A percentile compares a stretch with the other conserved stretches of the same genome.
Evolutionary conservation across 352 stramenopile species (phyloP).

Genomic region (Phytopythium vexans): DNA sequence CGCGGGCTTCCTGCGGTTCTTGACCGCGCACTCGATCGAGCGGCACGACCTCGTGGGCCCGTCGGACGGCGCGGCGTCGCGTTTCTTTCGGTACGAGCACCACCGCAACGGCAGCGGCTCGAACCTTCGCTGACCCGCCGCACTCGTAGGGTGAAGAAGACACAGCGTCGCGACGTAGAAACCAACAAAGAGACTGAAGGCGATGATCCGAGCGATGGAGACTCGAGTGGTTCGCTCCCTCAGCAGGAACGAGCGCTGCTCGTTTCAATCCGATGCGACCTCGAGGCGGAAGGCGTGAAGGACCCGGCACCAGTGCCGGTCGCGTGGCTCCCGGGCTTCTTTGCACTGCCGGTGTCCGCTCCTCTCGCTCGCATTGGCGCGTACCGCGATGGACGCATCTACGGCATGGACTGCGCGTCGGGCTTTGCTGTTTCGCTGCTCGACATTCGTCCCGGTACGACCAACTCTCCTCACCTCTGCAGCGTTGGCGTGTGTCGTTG

Average conservation of each 20-base stretch:
- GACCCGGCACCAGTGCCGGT: constrained; percentile 15
- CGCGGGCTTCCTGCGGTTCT: constrained; percentile 57
- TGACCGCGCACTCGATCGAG: constrained; percentile 46
- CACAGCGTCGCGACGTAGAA: not conserved
- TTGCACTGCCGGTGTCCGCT: constrained; percentile 43
- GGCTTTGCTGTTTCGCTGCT: constrained; percentile 68
- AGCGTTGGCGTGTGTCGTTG: too few species aligned
- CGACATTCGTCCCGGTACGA: constrained; percentile 41
- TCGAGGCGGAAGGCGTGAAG: constrained; percentile 1
- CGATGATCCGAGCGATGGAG: too few species aligned
- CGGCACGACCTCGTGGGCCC: constrained; percentile 35
- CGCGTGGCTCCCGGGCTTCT: constrained; percentile 61
- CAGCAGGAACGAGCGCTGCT: not conserved
- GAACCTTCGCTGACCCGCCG: not conserved
- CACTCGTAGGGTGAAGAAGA: constrained; percentile 5
- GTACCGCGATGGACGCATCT: constrained; percentile 57
- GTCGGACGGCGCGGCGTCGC: constrained; percentile 16
- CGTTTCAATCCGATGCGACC: not conserved
- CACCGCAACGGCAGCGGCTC: not conserved
- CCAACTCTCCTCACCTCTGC: not conserved
- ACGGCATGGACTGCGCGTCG: constrained; percentile 82
- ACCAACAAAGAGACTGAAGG: too few species aligned
- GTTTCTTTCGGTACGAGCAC: constrained; percentile 57
- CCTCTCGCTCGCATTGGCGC: constrained; percentile 41
- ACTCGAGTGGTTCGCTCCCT: too few species aligned